These are phyloP conservation scores for Guadua angustifolia DNA, from an alignment of 176 grass and related monocot genomes.

Conservation along the genomic window DNA sequence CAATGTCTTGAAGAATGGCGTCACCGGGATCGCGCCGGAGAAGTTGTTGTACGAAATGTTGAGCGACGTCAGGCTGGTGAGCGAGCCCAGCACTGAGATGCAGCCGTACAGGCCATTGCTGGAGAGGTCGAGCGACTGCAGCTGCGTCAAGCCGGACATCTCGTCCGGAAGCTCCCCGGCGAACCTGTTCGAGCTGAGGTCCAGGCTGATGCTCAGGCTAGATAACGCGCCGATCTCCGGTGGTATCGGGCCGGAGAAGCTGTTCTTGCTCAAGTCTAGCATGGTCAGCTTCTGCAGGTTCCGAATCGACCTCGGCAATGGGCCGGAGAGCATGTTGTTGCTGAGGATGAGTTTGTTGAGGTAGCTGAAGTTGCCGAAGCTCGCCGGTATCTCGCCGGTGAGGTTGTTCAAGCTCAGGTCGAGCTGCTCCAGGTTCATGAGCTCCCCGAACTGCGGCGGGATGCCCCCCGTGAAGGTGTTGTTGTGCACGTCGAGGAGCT, in stretches of 20 bases:
- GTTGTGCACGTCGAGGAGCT: constrained; percentile 90
- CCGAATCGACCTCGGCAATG: constrained; percentile 62
- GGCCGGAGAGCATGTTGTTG: constrained; percentile 61
- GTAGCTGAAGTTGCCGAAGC: constrained; percentile 94
- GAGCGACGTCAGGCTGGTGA: constrained; percentile 83
- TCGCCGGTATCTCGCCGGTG: constrained; percentile 65
- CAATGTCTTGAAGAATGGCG: constrained; percentile 81
- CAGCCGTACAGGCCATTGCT: constrained; percentile 71
- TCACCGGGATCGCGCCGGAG: constrained; percentile 84
- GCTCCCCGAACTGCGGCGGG: constrained; percentile 60
- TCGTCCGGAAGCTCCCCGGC: constrained; percentile 73
- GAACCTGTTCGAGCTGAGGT: constrained; percentile 86
- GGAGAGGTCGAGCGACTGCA: constrained; percentile 83
- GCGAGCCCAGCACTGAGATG: constrained; percentile 66
- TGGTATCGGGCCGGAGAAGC: constrained; percentile 64
- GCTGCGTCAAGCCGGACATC: constrained; percentile 71
- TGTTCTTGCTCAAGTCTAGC: constrained; percentile 76
- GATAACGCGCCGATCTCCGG: constrained; percentile 63
- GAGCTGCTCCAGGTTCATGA: constrained; percentile 93
- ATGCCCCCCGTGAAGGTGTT: constrained; percentile 62
- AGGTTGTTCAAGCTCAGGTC: constrained; percentile 85
- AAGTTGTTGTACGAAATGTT: constrained; percentile 98
- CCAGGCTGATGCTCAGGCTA: constrained; percentile 85
- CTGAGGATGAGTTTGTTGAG: constrained; percentile 91
- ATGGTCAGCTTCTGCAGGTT: constrained; percentile 91